A percentile compares a stretch with the other conserved stretches of the same genome.
These are phyloP conservation scores for Fennellomyces sp. DNA, from an alignment of 371 early-diverging fungal genomes.

Conservation along the genomic window DNA sequence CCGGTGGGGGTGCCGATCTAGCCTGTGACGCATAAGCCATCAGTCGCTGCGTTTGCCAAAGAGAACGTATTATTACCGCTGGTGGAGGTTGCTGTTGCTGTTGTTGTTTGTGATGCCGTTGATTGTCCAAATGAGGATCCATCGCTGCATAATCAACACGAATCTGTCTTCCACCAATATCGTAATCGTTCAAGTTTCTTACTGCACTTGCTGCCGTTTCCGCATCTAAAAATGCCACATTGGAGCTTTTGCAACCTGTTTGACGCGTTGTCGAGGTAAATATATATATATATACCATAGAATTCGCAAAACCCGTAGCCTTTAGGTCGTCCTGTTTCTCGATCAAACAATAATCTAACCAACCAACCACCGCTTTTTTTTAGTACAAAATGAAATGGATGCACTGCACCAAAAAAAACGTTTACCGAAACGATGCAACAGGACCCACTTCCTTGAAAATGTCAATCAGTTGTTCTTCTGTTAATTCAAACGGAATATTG, in stretches of 20 bases:
- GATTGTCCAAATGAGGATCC: slow-evolving; percentile 39
- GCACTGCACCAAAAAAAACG: no score
- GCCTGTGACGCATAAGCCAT: background rate
- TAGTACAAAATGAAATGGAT: background rate
- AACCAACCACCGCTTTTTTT: background rate
- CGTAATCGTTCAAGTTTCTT: slow-evolving; percentile 81
- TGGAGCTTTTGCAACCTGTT: background rate
- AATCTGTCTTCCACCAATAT: slow-evolving; percentile 79
- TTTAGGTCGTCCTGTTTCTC: slow-evolving; percentile 86
- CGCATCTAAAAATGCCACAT: slow-evolving; percentile 50
- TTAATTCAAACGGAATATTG: slow-evolving; percentile 85
- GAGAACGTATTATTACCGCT: slow-evolving; percentile 1
- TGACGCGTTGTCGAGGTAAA: slow-evolving; percentile 9
- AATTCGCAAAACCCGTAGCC: slow-evolving; percentile 93
- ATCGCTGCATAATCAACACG: slow-evolving; percentile 87
- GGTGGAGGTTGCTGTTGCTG: slow-evolving; percentile 32
- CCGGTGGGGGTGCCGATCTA: slow-evolving; percentile 9
- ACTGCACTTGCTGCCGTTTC: slow-evolving; percentile 85
- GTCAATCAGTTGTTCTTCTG: slow-evolving; percentile 89
- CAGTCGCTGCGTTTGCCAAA: background rate
- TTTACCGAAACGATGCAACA: slow-evolving; percentile 74
- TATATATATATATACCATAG: slow-evolving; percentile 59
- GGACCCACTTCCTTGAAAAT: slow-evolving; percentile 91
- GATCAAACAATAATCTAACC: slow-evolving; percentile 78
- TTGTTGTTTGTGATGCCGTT: slow-evolving; percentile 24